A percentile compares a stretch with the other conserved stretches of the same genome.
Conservation (phyloP, 2,329 filamentous ascomycete genomes). For the Diaporthe citriasiana region DNA sequence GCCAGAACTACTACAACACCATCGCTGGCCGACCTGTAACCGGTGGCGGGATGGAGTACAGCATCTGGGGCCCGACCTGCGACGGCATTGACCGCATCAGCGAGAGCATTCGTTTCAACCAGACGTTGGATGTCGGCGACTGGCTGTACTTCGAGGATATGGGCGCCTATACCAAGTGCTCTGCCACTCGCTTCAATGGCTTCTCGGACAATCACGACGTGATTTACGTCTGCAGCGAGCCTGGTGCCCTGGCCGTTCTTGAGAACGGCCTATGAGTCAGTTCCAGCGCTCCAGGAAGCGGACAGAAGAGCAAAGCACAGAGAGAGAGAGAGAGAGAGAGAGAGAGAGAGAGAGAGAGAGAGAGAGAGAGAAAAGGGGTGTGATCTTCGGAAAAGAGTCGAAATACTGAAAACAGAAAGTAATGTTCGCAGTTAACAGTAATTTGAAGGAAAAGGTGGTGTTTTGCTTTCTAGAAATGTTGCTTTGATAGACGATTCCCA, state of each 20-base stretch:
- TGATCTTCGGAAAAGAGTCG: background rate
- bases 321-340: too few relatives aligned
- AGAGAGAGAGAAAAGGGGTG: background rate
- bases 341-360: too few relatives aligned
- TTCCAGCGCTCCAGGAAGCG: background rate
- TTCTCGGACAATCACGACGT: conserved; percentile 94
- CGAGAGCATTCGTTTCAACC: conserved; percentile 81
- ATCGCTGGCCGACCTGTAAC: conserved; percentile 62
- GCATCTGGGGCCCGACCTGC: conserved; percentile 97
- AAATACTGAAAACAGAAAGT: conserved; percentile 1
- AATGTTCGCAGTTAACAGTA: background rate
- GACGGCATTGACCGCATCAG: conserved; percentile 97
- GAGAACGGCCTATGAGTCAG: conserved; percentile 38
- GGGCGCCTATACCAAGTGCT: conserved; percentile 99
- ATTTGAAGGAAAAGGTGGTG: background rate
- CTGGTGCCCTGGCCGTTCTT: conserved; percentile 83
- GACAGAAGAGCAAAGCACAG: background rate
- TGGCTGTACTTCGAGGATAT: conserved; percentile 99
- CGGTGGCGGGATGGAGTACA: conserved; percentile 77
- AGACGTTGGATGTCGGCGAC: conserved; percentile 89
- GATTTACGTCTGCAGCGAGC: conserved; percentile 95
- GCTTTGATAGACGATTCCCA: conserved; percentile 31
- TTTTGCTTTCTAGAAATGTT: conserved; percentile 33
- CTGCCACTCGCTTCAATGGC: conserved; percentile 96
- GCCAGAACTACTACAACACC: conserved; percentile 71